phyloP scores from a whole-genome alignment of 805 yeast genomes.

The Jamesozyma rosinii region DNA sequence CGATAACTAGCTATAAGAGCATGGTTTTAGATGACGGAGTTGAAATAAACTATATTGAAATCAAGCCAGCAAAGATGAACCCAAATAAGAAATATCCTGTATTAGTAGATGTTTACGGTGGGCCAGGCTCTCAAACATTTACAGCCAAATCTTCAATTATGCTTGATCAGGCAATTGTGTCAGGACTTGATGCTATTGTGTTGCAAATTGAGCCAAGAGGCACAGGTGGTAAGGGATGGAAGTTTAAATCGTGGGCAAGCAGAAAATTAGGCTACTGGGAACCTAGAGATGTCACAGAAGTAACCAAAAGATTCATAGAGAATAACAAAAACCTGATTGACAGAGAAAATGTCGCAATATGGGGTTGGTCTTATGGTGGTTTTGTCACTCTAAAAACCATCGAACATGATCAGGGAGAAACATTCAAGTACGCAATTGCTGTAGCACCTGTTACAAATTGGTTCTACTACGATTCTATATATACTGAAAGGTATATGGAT shows the following conservation, averaged over 20 bases:
- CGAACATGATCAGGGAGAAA: constrained; percentile 53
- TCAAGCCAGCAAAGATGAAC: constrained; percentile 50
- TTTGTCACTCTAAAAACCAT: constrained; percentile 64
- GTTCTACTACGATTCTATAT: constrained; percentile 65
- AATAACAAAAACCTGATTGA: constrained; percentile 39
- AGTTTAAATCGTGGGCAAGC: constrained; percentile 46
- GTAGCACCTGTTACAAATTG: constrained; percentile 84
- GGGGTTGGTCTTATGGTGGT: constrained; percentile 92
- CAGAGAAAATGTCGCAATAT: constrained; percentile 48
- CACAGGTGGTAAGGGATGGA: constrained; percentile 74
- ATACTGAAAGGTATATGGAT: constrained; percentile 71
- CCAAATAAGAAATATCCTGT: constrained; percentile 46
- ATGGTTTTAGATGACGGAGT: constrained; percentile 35
- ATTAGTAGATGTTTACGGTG: constrained; percentile 64
- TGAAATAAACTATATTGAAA: constrained; percentile 47
- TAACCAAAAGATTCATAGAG: constrained; percentile 42
- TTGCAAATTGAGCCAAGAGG: constrained; percentile 73
- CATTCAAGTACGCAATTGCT: constrained; percentile 67
- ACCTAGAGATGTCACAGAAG: constrained; percentile 53
- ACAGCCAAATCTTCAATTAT: constrained; percentile 39
- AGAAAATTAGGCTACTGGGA: constrained; percentile 65
- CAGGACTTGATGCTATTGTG: constrained; percentile 51
- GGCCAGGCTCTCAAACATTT: constrained; percentile 67
- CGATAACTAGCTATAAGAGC: constrained; percentile 35
- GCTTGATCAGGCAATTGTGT: constrained; percentile 51